Base-by-base conservation (phyloP, 129 eudicot genomes). In the Silybum marianum region DNA sequence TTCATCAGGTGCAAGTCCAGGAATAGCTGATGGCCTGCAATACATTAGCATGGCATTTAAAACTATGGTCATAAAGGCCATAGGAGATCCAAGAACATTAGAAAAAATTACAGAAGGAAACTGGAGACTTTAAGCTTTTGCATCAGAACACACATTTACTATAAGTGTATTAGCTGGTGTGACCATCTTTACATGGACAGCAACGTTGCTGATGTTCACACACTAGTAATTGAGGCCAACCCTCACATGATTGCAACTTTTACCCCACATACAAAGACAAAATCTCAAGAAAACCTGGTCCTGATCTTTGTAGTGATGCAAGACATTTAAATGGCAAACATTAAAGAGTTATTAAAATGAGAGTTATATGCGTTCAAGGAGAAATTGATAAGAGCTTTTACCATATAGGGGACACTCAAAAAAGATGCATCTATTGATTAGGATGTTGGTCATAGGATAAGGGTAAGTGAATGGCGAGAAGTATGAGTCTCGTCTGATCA, bases 1-100 rank as follows among this genome's bases (percentile, higher is more conserved):
- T 88, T 95, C 99, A 77, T 95, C 99, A 63, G 99, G 99, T 83
- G 91, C 97, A 72, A 93, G 99, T 78, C 99, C 99, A 77, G 99
- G 99, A 78, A 95, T 91, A 81, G 89, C 90, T 51, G 99, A 91
- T 36, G 98, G 97, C 87, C 99, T 95, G 90, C 72, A 89, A 78
- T 24, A 77, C 66, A 80, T 73, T 48, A 75, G 78, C 72, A 71
- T 51, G 78, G 78, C 6, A n/a, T 81, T 63, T 71, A 21, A 70
- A 62, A 66, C 12, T 67, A 21, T 7, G 73, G 18, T 67, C 40
- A 67, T 78, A 48, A 79, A 79, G 73, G 69, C 46, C 30, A 18
- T 42, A 36, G 14, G 16, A 73, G 38, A 81, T 40, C 76, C 75
- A 69, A 69, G 19, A 34, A 65, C 10, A 65, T 22, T 65, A 70